Evolutionary conservation across 768 basidiomycete species (phyloP), one percentile per base, ranked within the genome.

Genomic region (Podaxis sp.): DNA sequence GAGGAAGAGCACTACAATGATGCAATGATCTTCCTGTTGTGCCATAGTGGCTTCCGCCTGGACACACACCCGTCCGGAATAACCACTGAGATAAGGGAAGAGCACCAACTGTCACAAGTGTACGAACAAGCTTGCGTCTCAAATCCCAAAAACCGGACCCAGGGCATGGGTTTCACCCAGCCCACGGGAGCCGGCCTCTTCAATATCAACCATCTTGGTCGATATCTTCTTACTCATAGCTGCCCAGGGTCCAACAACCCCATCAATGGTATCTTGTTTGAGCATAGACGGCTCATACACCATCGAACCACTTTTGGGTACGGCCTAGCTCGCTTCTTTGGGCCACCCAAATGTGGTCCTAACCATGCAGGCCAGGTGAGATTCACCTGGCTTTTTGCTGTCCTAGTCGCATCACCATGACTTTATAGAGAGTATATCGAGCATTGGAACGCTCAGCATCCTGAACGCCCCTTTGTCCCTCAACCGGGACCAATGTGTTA

Each of bases 331-430:
- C 0, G 7, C 7, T 46, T 46, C n/a, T 46, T 46, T 4, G 4
- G 13, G 0, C 44, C 6, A 5, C 17, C 17, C 0, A 2, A 46
- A 7, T 0, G 19, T 4, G 12, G 7, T 1, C 17, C 7, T 0
- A n/a, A n/a, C 1, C 4, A 8, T 0, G 19, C 44, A 0, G 6
- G 7, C 17, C 44, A 46, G 19, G n/a, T 46, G 15, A 8, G n/a
- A 7, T 46, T 46, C 17, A 46, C 5, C 3, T 0, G 2, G 7
- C 15, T 46, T 0, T n/a, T 46, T 4, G n/a, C 44, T 7, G 19
- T 46, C 2, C 6, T 46, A 3, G 19, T 46, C 0, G n/a, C 19
- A 17, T n/a, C 2, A 2, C 44, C 1, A 0, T 0, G 6, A 46
- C 15, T 46, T 3, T 46, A 46, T 6, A 6, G 8, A 19, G 19